Conservation (phyloP, 352 stramenopile genomes). For the Phytophthora pluvialis region DNA sequence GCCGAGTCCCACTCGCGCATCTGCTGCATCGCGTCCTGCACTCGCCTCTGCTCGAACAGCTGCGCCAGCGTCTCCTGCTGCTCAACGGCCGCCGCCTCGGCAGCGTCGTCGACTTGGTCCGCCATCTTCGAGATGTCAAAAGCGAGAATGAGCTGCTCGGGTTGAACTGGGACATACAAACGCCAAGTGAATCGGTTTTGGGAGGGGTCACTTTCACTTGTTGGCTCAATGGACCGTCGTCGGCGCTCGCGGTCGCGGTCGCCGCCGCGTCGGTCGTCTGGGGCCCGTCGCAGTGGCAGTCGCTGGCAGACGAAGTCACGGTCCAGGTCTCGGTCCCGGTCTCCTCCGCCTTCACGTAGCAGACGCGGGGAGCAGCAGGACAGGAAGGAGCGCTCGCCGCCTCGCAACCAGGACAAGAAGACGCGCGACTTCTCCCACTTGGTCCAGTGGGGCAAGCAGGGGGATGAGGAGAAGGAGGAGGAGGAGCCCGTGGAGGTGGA, state of each 20-base stretch:
- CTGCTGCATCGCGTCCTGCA: constrained; percentile 34
- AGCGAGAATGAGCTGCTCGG: constrained; percentile 3
- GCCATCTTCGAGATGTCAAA: constrained; percentile 14
- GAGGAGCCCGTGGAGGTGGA: constrained; percentile 78
- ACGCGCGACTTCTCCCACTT: constrained; percentile 59
- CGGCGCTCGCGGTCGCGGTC: constrained; percentile 31
- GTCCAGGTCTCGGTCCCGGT: constrained; percentile 20
- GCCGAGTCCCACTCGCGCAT: constrained; percentile 46
- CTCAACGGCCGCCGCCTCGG: not conserved
- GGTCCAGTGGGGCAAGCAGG: constrained; percentile 79
- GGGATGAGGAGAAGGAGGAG: constrained; percentile 63
- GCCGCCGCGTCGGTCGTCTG: constrained; percentile 24
- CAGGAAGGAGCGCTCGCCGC: constrained; percentile 5
- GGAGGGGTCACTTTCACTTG: constrained; percentile 11
- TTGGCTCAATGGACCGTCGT: constrained; percentile 15
- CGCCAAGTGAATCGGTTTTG: constrained; percentile 26
- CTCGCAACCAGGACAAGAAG: constrained; percentile 49
- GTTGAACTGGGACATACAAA: constrained; percentile 18
- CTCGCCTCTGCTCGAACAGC: constrained; percentile 39
- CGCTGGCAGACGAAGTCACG: constrained; percentile 23
- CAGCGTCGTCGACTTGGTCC: not conserved
- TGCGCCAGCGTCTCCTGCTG: constrained; percentile 35
- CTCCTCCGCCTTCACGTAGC: constrained; percentile 9
- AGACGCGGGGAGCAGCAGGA: constrained; percentile 3
- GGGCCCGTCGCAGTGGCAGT: constrained; percentile 20